Evolutionary conservation across 83 land plant species (phyloP), one percentile per base, ranked within the genome.

Genomic region (Picea abies): DNA sequence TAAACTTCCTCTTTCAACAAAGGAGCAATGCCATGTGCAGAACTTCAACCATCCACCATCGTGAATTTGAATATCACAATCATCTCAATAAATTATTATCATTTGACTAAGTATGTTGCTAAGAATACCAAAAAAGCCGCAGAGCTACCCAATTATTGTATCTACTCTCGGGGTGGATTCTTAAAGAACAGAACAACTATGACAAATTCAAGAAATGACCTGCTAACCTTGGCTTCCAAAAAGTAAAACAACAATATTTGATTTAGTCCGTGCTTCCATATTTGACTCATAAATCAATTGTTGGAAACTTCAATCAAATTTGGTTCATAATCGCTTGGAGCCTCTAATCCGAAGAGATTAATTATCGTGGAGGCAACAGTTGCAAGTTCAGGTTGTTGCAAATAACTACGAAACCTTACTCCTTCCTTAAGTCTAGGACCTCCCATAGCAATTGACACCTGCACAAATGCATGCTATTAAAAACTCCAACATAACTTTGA

Each of bases 291-390:
- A 41, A 20, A 72, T 80, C 71, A 93, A 66, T 83, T 85, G 64
- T 92, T 91, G 44, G 82, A 88, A 47, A 93, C 95, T 81, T 97
- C 99, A 49, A 97, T 85, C 39, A 97, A 85, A 15, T 95, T 92
- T 6, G 93, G 83, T 84, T 97, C 99, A 39, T 97, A 97, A 84
- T 93, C 96, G 56, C 81, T 82, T 9, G 99, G 99, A 4, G 99
- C 96, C 65, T 84, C 91, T 65, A 88, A 90, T 66, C 99, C 99
- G 78, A 91, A 94, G 68, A 95, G 93, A 81, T 97, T 97, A 82
- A 97, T 95, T 79, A 93, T 86, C 3, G 99, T 97, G 17, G 99
- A 96, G 60, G 99, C 98, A 11, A 97, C 96, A 81, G 95, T 97
- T 80, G 99, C 94, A 22, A 97, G 89, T 39, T 98, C 99, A 41